Evolutionary conservation across 139 green algal genomes (phyloP).

Genomic region (Chlorella sp.): DNA sequence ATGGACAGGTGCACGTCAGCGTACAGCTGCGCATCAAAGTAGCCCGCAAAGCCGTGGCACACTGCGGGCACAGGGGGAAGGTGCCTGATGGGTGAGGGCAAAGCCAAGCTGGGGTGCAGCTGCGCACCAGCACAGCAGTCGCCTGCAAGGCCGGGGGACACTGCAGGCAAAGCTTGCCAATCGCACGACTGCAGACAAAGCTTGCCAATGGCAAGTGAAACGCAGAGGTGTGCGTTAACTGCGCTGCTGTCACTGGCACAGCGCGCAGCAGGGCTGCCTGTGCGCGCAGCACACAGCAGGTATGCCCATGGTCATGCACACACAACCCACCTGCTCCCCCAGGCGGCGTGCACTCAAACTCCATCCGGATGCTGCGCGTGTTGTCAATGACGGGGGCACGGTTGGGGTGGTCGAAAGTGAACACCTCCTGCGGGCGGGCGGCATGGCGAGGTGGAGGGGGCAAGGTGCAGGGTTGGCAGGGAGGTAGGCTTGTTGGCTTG

Average conservation of each 20-base stretch:
- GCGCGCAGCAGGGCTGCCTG: not conserved
- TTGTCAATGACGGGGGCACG: constrained; percentile 77
- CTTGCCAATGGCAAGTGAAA: not conserved
- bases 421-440: constrained; percentile 68
- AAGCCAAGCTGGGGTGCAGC: too few species aligned
- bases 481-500: not conserved
- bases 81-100: too few species aligned
- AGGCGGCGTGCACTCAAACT: constrained; percentile 62
- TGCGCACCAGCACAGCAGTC: too few species aligned
- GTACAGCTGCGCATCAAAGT: constrained; percentile 97
- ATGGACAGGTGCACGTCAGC: constrained; percentile 88
- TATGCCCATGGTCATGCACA: not conserved
- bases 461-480: not conserved
- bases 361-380: constrained; percentile 55
- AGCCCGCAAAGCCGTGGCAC: constrained; percentile 95
- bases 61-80: constrained; percentile 43
- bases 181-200: too few species aligned
- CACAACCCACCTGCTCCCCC: constrained; percentile 1
- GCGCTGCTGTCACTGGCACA: not conserved
- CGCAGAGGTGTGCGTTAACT: not conserved
- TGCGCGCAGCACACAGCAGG: not conserved
- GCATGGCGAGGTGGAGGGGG: too few species aligned
- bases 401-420: constrained; percentile 94
- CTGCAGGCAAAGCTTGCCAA: too few species aligned
- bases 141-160: too few species aligned